phyloP scores from a whole-genome alignment of 2,329 filamentous ascomycete genomes.

The Xylaria sp. region DNA sequence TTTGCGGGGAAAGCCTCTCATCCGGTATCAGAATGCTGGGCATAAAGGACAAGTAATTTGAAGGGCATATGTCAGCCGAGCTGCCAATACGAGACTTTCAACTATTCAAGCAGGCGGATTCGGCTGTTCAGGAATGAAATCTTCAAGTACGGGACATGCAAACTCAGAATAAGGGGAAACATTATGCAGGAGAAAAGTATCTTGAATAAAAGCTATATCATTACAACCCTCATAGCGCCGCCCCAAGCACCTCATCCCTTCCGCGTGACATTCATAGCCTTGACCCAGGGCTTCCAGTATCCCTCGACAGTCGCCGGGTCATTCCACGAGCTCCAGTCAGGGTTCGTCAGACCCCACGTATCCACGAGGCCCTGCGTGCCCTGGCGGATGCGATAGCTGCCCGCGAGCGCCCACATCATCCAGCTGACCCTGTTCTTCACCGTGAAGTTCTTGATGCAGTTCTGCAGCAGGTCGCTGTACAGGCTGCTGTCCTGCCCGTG shows the following conservation, averaged over 20 bases:
- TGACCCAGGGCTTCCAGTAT: slow-evolving; percentile 64
- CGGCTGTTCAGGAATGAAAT: too few relatives aligned
- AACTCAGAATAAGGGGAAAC: too few relatives aligned
- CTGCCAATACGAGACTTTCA: too few relatives aligned
- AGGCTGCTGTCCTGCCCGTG: slow-evolving; percentile 56
- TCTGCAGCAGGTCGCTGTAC: slow-evolving; percentile 58
- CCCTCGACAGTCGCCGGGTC: slow-evolving; percentile 58
- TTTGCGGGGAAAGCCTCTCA: too few relatives aligned
- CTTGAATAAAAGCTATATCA: background rate
- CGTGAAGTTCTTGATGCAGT: slow-evolving; percentile 59
- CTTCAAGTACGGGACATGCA: too few relatives aligned
- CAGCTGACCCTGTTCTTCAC: slow-evolving; percentile 58
- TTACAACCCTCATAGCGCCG: background rate
- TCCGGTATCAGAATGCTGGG: too few relatives aligned
- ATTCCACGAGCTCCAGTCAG: slow-evolving; percentile 60
- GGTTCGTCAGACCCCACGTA: slow-evolving; percentile 61
- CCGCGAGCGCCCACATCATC: slow-evolving; percentile 62
- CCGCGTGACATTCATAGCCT: slow-evolving; percentile 53
- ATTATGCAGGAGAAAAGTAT: too few relatives aligned
- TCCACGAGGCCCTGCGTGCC: slow-evolving; percentile 59
- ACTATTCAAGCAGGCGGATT: too few relatives aligned
- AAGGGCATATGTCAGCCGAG: too few relatives aligned
- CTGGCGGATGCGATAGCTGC: slow-evolving; percentile 58
- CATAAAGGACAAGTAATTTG: too few relatives aligned
- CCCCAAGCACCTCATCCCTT: slow-evolving; percentile 23